Base-by-base conservation (phyloP, 352 stramenopile species). In the Phytophthora syringae region DNA sequence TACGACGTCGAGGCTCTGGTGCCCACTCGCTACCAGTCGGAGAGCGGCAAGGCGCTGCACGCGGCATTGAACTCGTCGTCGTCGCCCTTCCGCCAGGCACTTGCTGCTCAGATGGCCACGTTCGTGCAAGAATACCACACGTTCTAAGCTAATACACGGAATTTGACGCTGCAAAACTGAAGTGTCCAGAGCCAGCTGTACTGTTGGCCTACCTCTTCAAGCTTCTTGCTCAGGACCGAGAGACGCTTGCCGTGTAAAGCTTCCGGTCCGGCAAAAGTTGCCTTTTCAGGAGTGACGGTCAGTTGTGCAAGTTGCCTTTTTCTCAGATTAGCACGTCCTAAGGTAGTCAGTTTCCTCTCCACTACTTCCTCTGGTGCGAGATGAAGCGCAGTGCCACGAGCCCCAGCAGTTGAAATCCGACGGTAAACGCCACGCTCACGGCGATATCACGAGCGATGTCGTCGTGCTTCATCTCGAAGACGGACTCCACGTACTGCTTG, bases 41-140 rank as follows among this genome's bases (percentile, higher is more conserved):
- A 82, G 27, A 64, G 49, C 21, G 84, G 87, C 65, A 93, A 93
- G 60, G 77, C 73, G 18, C 72, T 95, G 53, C 85, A 95, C 62
- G 72, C 77, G 25, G 74, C 72, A 52, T 71, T 95, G 20, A 74
- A 74, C 56, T 74, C 75, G 24, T 54, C 73, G 12, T 60, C 67
- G 20, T 88, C 79, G 39, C 77, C 85, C 6, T 88, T 95, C 76
- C 85, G 86, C 39, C 62, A 67, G 37, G 77, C 82, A n/a, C 58
- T 95, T 10, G 68, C 68, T 21, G 27, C 65, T 37, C 68, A 84
- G 50, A 61, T 95, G 49, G 75, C 69, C 7, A 47, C 52, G 34
- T 95, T 95, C 64, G 85, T 94, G 18, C 60, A 77, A 34, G 84
- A 93, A 55, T 95, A 89, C 60, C 83, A 93, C 45, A 62, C 71